A percentile compares a stretch with the other conserved stretches of the same genome.
phyloP scores from a whole-genome alignment of 805 yeast species.

The Wickerhamiella azyma region DNA sequence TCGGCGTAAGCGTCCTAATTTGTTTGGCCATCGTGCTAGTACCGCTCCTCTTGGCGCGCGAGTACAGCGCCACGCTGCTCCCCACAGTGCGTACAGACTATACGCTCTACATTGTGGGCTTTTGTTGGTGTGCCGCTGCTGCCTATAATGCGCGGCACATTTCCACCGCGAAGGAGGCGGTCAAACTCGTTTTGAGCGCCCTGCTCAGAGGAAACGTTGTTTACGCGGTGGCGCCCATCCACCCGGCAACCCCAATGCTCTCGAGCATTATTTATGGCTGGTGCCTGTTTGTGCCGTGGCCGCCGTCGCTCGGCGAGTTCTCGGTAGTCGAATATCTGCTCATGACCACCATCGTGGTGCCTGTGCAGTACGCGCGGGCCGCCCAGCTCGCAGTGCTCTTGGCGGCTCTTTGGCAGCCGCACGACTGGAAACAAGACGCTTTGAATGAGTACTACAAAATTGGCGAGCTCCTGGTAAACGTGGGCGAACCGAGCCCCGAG shows the following conservation, averaged over 20 bases:
- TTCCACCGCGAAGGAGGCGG: not conserved
- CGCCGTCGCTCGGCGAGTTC: not conserved
- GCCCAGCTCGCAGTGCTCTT: not conserved
- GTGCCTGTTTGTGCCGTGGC: not conserved
- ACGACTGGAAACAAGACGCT: not conserved
- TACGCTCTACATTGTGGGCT: not conserved
- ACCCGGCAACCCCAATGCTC: not conserved
- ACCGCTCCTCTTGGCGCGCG: constrained; percentile 14
- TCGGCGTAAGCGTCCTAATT: constrained; percentile 1
- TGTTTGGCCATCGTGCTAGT: constrained; percentile 8
- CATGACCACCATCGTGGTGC: not conserved
- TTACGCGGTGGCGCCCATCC: not conserved
- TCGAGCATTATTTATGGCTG: not conserved
- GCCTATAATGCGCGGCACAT: not conserved
- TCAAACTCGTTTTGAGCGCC: not conserved
- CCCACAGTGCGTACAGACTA: not conserved
- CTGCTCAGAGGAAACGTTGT: not conserved
- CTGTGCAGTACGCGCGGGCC: too few relatives aligned
- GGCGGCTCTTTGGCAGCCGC: not conserved
- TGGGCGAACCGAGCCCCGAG: not conserved
- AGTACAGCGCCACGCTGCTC: constrained; percentile 6
- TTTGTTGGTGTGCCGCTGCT: not conserved
- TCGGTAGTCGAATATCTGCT: not conserved
- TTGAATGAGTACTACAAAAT: not conserved
- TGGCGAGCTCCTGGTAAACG: not conserved